Evolutionary conservation across 2,329 filamentous ascomycete genomes (phyloP).

Genomic region (Aspergillus alliaceus): DNA sequence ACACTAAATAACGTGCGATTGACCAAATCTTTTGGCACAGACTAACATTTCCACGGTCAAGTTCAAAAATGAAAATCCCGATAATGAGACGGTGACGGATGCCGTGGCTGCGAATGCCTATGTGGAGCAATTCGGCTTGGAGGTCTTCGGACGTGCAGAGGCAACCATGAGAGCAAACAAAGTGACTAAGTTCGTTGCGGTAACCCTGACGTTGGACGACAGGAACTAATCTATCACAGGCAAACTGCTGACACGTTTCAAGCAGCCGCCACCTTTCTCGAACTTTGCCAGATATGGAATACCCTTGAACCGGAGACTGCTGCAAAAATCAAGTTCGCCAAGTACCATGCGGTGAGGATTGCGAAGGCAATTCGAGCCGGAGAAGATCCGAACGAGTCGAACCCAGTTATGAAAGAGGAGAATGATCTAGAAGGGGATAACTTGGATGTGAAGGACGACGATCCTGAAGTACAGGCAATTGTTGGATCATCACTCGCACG

Average conservation of each 20-base stretch:
- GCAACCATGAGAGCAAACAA: slow-evolving; percentile 78
- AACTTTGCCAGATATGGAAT: slow-evolving; percentile 83
- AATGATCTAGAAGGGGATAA: slow-evolving; percentile 37
- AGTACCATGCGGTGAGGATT: slow-evolving; percentile 92
- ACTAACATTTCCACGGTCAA: slow-evolving; percentile 30
- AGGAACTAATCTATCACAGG: slow-evolving; percentile 44
- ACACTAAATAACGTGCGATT: slow-evolving; percentile 21
- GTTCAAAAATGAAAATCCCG: slow-evolving; percentile 70
- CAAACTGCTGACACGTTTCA: slow-evolving; percentile 94
- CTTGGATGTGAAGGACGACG: slow-evolving; percentile 58
- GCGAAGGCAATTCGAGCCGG: slow-evolving; percentile 86
- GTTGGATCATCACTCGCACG: slow-evolving; percentile 45
- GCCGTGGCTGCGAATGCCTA: slow-evolving; percentile 86
- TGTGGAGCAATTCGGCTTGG: slow-evolving; percentile 88
- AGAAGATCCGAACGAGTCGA: slow-evolving; percentile 87
- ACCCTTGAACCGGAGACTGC: slow-evolving; percentile 70
- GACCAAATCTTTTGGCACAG: slow-evolving; percentile 1
- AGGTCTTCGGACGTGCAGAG: slow-evolving; percentile 83
- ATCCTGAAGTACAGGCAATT: slow-evolving; percentile 63
- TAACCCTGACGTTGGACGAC: slow-evolving; percentile 9
- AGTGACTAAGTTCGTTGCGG: slow-evolving; percentile 65
- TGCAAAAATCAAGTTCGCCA: slow-evolving; percentile 92
- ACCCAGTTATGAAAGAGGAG: slow-evolving; percentile 65
- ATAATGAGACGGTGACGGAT: slow-evolving; percentile 81
- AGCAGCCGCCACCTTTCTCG: slow-evolving; percentile 88